Conservation (phyloP, 1,284 basidiomycete genomes). For the Apiotrichum laibachii region DNA sequence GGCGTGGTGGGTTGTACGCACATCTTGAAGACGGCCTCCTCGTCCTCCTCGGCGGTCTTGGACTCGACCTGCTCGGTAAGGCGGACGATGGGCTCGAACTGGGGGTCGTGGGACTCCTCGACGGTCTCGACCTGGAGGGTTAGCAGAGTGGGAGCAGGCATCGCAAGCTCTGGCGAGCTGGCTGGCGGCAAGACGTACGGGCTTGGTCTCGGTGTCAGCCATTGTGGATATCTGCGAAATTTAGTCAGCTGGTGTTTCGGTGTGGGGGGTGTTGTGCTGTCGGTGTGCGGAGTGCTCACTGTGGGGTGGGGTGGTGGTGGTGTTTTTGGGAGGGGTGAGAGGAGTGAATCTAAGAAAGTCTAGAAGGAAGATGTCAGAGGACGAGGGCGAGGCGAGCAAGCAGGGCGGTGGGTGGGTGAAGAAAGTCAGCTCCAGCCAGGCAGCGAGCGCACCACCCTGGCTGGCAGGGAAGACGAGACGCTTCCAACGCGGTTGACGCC, state of each 20-base stretch:
- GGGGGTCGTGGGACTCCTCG: constrained; percentile 73
- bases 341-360: no score
- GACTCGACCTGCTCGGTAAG: constrained; percentile 89
- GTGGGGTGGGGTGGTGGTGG: no score
- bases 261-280: no score
- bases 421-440: no score
- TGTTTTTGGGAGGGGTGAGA: no score
- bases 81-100: constrained; percentile 95
- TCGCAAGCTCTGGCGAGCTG: not conserved
- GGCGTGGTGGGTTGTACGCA: constrained; percentile 53
- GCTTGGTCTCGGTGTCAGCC: constrained; percentile 27
- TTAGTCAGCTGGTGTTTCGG: no score
- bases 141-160: not conserved
- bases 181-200: constrained; percentile 3
- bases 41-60: constrained; percentile 95
- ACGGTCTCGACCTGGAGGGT: constrained; percentile 13
- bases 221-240: constrained; percentile 13
- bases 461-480: no score
- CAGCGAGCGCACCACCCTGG: not conserved
- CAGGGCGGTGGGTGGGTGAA: not conserved
- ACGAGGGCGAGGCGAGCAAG: not conserved
- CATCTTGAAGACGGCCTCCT: constrained; percentile 95
- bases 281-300: no score
- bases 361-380: not conserved
- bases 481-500: no score